These are phyloP conservation scores for Phalaenopsis equestris DNA, from an alignment of 106 monocot genomes.

Conservation along the genomic window DNA sequence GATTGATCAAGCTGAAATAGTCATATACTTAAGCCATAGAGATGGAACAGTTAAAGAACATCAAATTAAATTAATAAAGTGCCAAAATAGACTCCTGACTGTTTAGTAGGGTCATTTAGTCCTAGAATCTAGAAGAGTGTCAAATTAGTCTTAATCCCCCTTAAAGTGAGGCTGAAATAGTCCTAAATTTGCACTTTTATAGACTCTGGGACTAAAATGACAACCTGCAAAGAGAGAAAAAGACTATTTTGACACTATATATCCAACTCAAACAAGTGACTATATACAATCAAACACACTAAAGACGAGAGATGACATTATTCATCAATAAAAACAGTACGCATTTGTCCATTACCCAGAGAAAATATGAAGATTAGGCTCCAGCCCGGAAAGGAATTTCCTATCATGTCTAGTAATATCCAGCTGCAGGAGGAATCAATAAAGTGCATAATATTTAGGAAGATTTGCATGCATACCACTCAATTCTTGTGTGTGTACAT, in stretches of 20 bases:
- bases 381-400: conserved; percentile 44
- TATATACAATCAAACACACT: not conserved
- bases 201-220: no score
- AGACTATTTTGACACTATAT: not conserved
- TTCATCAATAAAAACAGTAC: not conserved
- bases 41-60: not conserved
- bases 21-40: not conserved
- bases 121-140: no score
- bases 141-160: no score
- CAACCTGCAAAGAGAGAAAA: no score
- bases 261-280: not conserved
- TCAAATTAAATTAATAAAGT: not conserved
- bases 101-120: no score
- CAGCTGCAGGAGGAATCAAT: conserved; percentile 25
- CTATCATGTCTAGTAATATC: conserved; percentile 32
- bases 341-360: conserved; percentile 17
- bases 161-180: no score
- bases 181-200: no score
- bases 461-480: no score
- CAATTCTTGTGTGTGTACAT: no score
- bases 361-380: conserved; percentile 9
- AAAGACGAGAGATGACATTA: not conserved
- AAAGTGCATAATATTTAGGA: not conserved
- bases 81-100: no score
- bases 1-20: conserved; percentile 18